Base-by-base conservation (phyloP, 805 yeast species). In the Lachancea thermotolerans region DNA sequence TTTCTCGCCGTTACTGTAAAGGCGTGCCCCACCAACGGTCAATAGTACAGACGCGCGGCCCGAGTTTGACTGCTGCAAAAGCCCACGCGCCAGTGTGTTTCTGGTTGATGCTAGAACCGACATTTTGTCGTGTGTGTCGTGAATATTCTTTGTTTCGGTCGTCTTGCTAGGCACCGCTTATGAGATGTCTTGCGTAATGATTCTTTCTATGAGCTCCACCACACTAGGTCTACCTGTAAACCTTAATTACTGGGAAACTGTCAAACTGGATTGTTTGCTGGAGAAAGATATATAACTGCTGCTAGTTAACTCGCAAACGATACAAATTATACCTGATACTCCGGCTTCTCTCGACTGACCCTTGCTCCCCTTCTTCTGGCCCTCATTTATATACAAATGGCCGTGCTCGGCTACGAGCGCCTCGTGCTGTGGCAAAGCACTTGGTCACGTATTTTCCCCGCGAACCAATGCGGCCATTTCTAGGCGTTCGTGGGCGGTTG, bases 1-100 rank as follows among this genome's bases (percentile, higher is more conserved):
- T 75, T 48, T 48, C 35, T 48, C 50, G 31, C 50, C 50, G 42
- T 48, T 48, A 32, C 50, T 48, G 46, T 48, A 48, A 12, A 30
- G 14, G 38, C 50, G 48, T 6, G 46, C 51, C 6, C 18, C 39
- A 25, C 44, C 37, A 10, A 41, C 49, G 10, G 35, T 39, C 37
- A 46, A 49, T 41, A 35, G 33, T 30, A 38, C 47, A 12, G 37
- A 28, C n/a, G 44, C 14, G 14, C 21, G 33, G 33, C 25, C 9
- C 12, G 37, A 30, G 16, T n/a, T 33, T 4, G 44, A 14, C 35
- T 36, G 30, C 39, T 38, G 42, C 35, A 45, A 33, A 28, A 45
- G 34, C 11, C 42, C 42, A 25, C 48, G 48, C 5, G 44, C 38
- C 36, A 45, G 4, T 11, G 44, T 12, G 44, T 35, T 34, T 45